These are phyloP conservation scores for Beauveria asiatica DNA, from an alignment of 2,329 filamentous ascomycete species.

Conservation along the genomic window DNA sequence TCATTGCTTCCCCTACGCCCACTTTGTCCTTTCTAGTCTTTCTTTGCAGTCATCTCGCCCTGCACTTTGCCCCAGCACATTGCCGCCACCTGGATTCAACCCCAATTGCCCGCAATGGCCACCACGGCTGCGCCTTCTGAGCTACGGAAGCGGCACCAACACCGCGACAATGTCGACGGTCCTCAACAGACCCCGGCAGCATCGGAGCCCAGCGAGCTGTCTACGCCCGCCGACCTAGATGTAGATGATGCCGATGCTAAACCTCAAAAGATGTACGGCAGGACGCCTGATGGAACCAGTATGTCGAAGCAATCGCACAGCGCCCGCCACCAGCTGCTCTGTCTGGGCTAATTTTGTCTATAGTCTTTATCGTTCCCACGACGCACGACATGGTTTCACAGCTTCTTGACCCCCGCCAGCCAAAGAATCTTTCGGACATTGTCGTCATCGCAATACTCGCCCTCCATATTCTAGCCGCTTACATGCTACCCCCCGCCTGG, in stretches of 20 bases:
- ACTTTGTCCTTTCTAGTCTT: neutral
- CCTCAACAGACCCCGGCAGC: conserved; percentile 13
- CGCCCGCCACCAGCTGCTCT: neutral
- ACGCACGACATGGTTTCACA: conserved; percentile 99
- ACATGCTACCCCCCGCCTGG: conserved; percentile 57
- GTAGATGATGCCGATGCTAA: conserved; percentile 18
- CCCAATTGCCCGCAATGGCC: conserved; percentile 8
- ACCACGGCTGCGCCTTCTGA: neutral
- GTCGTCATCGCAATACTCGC: conserved; percentile 71
- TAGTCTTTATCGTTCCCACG: conserved; percentile 90
- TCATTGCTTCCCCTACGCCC: neutral
- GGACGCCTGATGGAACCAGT: conserved; percentile 87
- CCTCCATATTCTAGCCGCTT: conserved; percentile 65
- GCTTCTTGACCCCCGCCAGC: conserved; percentile 84
- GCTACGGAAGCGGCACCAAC: conserved; percentile 13
- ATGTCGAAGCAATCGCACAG: conserved; percentile 30
- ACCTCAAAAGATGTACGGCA: conserved; percentile 72
- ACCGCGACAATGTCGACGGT: neutral
- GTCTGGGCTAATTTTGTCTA: conserved; percentile 11
- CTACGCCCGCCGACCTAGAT: conserved; percentile 8
- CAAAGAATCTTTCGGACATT: conserved; percentile 86
- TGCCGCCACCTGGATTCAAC: conserved; percentile 7
- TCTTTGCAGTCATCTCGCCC: neutral
- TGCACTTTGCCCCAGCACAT: neutral
- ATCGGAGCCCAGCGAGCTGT: neutral